Evolutionary conservation across 768 basidiomycete species (phyloP), one percentile per base, ranked within the genome.

Genomic region (Suillus fuscotomentosus): DNA sequence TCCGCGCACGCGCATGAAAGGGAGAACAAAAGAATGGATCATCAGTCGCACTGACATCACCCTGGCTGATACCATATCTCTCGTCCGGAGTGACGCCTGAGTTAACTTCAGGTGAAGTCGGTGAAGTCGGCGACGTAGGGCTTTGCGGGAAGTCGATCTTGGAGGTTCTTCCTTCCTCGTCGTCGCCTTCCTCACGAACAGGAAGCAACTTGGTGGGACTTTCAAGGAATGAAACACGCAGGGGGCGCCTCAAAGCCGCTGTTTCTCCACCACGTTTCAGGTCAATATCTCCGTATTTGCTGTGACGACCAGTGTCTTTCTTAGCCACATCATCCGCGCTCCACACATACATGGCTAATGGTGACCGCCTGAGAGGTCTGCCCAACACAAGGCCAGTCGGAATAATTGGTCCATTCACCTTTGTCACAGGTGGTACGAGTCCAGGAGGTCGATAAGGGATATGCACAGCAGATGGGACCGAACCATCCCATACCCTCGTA

Each of bases 281-380:
- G 2, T 39, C 70, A 24, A 75, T 65, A 24, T 61, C 65, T 62
- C 69, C 70, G 60, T 70, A 63, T 61, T 66, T 70, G 57, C 65
- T 57, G 7, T 20, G 27, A 6, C 57, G 24, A 42, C 24, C 17
- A 2, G 60, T 61, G 15, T 62, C 65, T 36, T 65, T 64, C 48
- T 68, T 70, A 31, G 73, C 77, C 43, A 69, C 73, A n/a, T 80
- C 80, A n/a, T 79, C 77, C 2, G 74, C 72, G 36, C 75, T 72
- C 78, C 82, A 81, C 36, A 70, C 71, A 59, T 71, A 71, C 61
- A 70, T 70, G 5, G 80, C 80, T 27, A 90, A 80, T 1, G 83
- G 83, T 17, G 87, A 88, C 63, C 82, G 82, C 27, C 70, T 77
- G 66, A 79, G 73, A 0, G 88, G 87, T 53, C 76, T 78, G 13